Evolutionary conservation across 140 eudicot species (phyloP).

Genomic region (Bidens hawaiensis): DNA sequence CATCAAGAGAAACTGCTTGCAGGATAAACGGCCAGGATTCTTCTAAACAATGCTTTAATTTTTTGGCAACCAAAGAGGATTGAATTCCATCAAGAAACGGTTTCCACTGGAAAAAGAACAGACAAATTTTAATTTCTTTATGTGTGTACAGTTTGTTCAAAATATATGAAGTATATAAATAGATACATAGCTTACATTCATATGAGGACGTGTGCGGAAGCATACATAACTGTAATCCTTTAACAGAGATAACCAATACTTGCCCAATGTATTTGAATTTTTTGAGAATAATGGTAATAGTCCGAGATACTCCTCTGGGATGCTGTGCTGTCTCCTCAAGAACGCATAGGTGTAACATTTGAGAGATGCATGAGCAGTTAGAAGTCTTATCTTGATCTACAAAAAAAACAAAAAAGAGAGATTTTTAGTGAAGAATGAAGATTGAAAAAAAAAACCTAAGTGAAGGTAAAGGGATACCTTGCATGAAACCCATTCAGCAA

Average conservation of each 20-base stretch:
- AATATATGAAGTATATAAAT: conserved; percentile 10
- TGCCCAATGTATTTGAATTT: conserved; percentile 63
- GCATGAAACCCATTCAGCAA: conserved; percentile 99
- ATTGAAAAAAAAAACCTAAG: background rate
- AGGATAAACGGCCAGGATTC: conserved; percentile 93
- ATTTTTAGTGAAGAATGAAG: background rate
- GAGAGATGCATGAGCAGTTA: conserved; percentile 92
- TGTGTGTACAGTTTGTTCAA: background rate
- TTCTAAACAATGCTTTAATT: conserved; percentile 75
- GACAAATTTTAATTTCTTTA: background rate
- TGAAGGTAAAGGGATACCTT: conserved; percentile 46
- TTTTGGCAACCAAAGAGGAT: conserved; percentile 64
- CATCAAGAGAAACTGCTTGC: conserved; percentile 93
- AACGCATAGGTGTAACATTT: conserved; percentile 87
- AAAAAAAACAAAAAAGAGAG: conserved; percentile 13
- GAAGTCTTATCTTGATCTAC: conserved; percentile 86
- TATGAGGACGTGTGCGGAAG: conserved; percentile 51
- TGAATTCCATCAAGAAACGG: conserved; percentile 97
- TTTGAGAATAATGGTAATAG: conserved; percentile 81
- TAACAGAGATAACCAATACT: conserved; percentile 68
- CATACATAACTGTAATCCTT: conserved; percentile 76
- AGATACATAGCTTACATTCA: conserved; percentile 52
- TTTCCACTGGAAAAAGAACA: conserved; percentile 59
- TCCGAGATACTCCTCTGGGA: conserved; percentile 82
- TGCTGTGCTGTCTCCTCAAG: conserved; percentile 61